Evolutionary conservation across 768 basidiomycete genomes (phyloP).

Genomic region (Termitomyces sp.): DNA sequence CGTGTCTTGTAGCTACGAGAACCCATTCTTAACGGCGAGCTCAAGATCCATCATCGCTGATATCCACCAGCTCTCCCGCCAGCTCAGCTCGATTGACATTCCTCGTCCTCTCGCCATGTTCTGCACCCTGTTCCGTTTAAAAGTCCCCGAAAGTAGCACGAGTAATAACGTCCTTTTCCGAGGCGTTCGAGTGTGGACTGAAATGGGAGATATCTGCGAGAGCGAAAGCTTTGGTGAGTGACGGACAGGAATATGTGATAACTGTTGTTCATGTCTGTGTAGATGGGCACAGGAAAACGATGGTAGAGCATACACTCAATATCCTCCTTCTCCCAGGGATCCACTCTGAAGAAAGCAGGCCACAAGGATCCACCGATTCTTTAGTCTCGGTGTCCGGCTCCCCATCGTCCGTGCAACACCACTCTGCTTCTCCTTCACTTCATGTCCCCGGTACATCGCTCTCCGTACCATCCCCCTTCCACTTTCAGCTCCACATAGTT

Average conservation of each 20-base stretch:
- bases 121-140: conserved; percentile 46
- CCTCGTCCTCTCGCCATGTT: conserved; percentile 64
- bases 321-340: conserved; percentile 70
- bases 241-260: conserved; percentile 1
- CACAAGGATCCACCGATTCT: conserved; percentile 30
- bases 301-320: conserved; percentile 78
- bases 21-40: conserved; percentile 71
- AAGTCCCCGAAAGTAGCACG: conserved; percentile 15
- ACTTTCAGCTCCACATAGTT: conserved; percentile 65
- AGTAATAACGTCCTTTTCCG: conserved; percentile 47
- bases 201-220: conserved; percentile 70
- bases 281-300: conserved; percentile 41
- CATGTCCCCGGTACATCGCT: conserved; percentile 54
- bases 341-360: conserved; percentile 41
- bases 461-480: conserved; percentile 63
- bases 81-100: conserved; percentile 56
- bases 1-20: conserved; percentile 56
- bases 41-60: conserved; percentile 70
- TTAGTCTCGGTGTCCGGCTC: conserved; percentile 28
- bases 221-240: conserved; percentile 70
- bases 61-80: conserved; percentile 57
- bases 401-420: conserved; percentile 26
- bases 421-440: conserved; percentile 40
- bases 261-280: neutral
- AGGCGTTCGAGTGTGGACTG: conserved; percentile 66